phyloP scores from a whole-genome alignment of 768 basidiomycete genomes.

The Cyathus striatus region DNA sequence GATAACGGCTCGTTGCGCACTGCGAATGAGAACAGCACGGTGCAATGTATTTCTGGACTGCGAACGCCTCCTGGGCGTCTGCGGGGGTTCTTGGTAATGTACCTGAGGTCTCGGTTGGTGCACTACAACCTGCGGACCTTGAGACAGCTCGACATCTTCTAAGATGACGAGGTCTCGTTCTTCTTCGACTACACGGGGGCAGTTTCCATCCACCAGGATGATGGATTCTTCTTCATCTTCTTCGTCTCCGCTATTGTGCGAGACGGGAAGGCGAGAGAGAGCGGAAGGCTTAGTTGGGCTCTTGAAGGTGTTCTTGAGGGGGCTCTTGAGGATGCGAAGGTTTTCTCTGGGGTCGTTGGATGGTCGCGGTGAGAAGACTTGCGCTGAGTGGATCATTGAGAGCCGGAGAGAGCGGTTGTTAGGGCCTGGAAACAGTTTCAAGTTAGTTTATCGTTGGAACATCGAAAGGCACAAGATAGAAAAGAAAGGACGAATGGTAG shows the following conservation, averaged over 20 bases:
- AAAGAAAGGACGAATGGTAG: too few species aligned
- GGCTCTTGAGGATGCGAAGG: slow-evolving; percentile 57
- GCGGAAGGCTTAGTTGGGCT: slow-evolving; percentile 22
- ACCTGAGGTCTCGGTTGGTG: slow-evolving; percentile 9
- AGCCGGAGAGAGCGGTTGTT: slow-evolving; percentile 51
- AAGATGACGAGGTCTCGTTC: slow-evolving; percentile 68
- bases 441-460: slow-evolving; percentile 1
- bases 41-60: slow-evolving; percentile 51
- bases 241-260: slow-evolving; percentile 20
- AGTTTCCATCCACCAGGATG: slow-evolving; percentile 59
- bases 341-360: slow-evolving; percentile 58
- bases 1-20: slow-evolving; percentile 57
- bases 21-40: slow-evolving; percentile 64
- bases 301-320: slow-evolving; percentile 36
- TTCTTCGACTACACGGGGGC: slow-evolving; percentile 66
- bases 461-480: too few species aligned
- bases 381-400: slow-evolving; percentile 71
- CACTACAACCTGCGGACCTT: slow-evolving; percentile 10
- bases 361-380: slow-evolving; percentile 67
- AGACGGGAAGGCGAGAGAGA: slow-evolving; percentile 12
- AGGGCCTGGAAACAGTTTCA: slow-evolving; percentile 14
- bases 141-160: slow-evolving; percentile 49
- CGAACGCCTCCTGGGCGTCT: slow-evolving; percentile 30
- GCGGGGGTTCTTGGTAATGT: slow-evolving; percentile 22
- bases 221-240: slow-evolving; percentile 41